These are phyloP conservation scores for Termitomyces sp. DNA, from an alignment of 768 basidiomycete species.

Conservation along the genomic window DNA sequence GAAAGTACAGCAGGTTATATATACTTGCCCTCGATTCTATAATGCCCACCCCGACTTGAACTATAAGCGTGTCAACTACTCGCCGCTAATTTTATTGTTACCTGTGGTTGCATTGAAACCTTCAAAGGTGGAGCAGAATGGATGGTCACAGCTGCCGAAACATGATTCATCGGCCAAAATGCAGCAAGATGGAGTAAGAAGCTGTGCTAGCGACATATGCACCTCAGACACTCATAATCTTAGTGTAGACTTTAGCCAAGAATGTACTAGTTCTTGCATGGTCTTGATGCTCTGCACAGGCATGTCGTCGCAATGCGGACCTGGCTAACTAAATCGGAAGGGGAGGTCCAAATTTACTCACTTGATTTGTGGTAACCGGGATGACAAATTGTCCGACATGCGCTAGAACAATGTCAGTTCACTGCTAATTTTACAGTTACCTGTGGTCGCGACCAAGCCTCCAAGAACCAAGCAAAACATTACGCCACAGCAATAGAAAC, in stretches of 20 bases:
- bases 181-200: not conserved
- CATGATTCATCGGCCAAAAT: not conserved
- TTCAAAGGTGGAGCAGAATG: not conserved
- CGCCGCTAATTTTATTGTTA: too few relatives aligned
- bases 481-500: not conserved
- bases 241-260: not conserved
- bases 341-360: not conserved
- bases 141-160: not conserved
- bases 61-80: not conserved
- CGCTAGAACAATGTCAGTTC: not conserved
- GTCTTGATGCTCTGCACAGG: too few relatives aligned
- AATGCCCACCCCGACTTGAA: not conserved
- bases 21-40: not conserved
- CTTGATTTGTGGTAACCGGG: not conserved
- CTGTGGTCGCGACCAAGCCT: not conserved
- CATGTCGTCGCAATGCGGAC: too few relatives aligned
- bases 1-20: not conserved
- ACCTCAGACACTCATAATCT: not conserved
- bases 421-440: not conserved
- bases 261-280: too few relatives aligned
- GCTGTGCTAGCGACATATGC: not conserved
- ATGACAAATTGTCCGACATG: not conserved
- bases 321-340: not conserved
- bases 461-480: not conserved
- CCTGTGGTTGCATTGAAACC: not conserved